Conservation (phyloP, 345 rosid species). For the Erysimum cheiranthoides region DNA sequence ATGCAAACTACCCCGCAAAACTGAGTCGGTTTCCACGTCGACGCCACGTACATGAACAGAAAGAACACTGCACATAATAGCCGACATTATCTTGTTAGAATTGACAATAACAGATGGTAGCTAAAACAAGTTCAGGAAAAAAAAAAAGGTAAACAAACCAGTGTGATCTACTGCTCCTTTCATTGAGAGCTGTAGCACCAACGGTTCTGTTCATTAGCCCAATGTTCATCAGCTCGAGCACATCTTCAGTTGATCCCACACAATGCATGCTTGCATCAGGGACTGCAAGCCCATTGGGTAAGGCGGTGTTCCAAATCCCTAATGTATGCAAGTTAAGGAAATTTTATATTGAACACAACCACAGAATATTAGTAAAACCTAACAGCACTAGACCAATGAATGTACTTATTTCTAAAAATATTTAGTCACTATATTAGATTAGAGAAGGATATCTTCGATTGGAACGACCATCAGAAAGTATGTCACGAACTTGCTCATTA, state of each 20-base stretch:
- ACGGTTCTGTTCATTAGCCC: constrained; percentile 88
- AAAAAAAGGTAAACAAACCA: constrained; percentile 56
- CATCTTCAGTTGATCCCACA: constrained; percentile 84
- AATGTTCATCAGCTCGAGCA: constrained; percentile 80
- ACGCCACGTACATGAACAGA: constrained; percentile 90
- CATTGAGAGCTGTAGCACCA: constrained; percentile 91
- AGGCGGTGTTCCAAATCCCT: constrained; percentile 95
- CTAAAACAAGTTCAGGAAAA: constrained; percentile 11
- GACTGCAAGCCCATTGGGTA: constrained; percentile 97
- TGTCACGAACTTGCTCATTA: constrained; percentile 98
- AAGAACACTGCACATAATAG: constrained; percentile 70
- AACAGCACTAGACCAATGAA: constrained; percentile 1
- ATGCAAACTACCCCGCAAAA: constrained; percentile 84
- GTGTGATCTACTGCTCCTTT: constrained; percentile 99
- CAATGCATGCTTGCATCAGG: constrained; percentile 95
- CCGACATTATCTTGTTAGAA: constrained; percentile 4
- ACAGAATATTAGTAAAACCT: constrained; percentile 2
- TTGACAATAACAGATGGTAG: not conserved
- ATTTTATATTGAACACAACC: constrained; percentile 11
- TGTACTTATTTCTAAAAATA: constrained; percentile 19
- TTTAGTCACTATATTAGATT: constrained; percentile 15
- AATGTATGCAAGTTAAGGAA: constrained; percentile 91
- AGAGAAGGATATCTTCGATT: constrained; percentile 87
- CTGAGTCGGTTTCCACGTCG: constrained; percentile 69
- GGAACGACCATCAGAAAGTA: constrained; percentile 70